Conservation (phyloP, 1,284 basidiomycete species). For the Takashimella tepidaria region DNA sequence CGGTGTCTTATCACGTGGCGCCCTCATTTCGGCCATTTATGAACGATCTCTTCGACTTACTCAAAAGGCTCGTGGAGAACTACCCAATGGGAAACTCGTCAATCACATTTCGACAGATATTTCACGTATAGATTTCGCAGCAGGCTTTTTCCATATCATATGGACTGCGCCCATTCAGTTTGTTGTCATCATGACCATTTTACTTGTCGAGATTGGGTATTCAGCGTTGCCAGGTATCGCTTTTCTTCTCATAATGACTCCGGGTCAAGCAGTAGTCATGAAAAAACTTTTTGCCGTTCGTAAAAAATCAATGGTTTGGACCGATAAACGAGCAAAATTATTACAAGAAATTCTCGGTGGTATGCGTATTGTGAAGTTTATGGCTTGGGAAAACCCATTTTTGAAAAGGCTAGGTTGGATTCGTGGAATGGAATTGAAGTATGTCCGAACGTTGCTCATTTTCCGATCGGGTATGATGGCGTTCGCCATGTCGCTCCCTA, state of each 20-base stretch:
- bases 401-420: constrained; percentile 61
- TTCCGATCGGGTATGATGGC: constrained; percentile 49
- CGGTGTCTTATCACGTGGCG: constrained; percentile 76
- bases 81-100: constrained; percentile 69
- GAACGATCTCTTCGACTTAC: constrained; percentile 70
- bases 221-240: constrained; percentile 53
- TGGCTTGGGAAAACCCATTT: constrained; percentile 59
- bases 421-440: constrained; percentile 68
- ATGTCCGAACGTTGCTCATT: constrained; percentile 69
- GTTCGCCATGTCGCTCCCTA: constrained; percentile 56
- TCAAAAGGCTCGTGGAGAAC: constrained; percentile 71
- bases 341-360: constrained; percentile 63
- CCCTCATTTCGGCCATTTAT: constrained; percentile 85
- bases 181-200: constrained; percentile 49
- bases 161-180: constrained; percentile 63
- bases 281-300: constrained; percentile 67
- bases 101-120: constrained; percentile 88
- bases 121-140: constrained; percentile 77
- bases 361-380: constrained; percentile 83
- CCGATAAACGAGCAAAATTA: constrained; percentile 56
- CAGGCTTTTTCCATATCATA: constrained; percentile 63
- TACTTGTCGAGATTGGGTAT: constrained; percentile 51
- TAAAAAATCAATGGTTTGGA: constrained; percentile 79
- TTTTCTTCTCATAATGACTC: constrained; percentile 66
- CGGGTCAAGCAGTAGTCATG: constrained; percentile 66